Evolutionary conservation across 2,329 filamentous ascomycete species (phyloP), one percentile per base, ranked within the genome.

Genomic region (Fusarium denticulatum): DNA sequence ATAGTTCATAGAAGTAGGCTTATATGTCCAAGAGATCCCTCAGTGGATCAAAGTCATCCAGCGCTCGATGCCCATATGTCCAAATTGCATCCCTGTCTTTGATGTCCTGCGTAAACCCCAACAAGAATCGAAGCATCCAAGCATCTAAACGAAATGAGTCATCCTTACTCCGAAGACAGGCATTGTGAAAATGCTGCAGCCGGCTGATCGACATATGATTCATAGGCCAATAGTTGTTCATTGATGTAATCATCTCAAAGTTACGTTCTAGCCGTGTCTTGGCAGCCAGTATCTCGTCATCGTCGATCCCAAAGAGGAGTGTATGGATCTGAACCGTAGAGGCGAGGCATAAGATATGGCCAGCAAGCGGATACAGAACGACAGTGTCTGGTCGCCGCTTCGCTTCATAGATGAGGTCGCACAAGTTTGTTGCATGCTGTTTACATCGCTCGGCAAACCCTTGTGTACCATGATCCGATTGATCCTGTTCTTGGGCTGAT

Each of bases 171-270:
- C 45, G 14, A 9, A 70, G 46, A 28, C 69, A 72, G 42, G 62
- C 69, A 12, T 70, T 63, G 28, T 70, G 67, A 32, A 72, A 72
- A 22, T 60, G 47, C 20, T 67, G 26, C 4, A 72, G 49, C 7
- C 58, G 47, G 28, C 45, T 59, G 32, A 70, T 53, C 3, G 67
- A 66, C 16, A 53, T 56, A 5, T 59, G 45, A 12, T 70, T 40
- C 34, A 47, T 60, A 0, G 83, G 82, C 85, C 85, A 87, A 60
- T 82, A 83, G 6, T 73, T 77, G 37, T 82, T 76, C 39, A 87
- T 69, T 11, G 80, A 74, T 2, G 82, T 81, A n/a, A 87, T 74
- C 24, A 84, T 82, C 67, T 82, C 78, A 62, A 87, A 87, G 62
- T 87, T 87, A 26, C 78, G 78, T 68, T 85, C 84, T 3, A 87